Conservation (phyloP, 306 rosid species). For the Trichosanthes truncata region DNA sequence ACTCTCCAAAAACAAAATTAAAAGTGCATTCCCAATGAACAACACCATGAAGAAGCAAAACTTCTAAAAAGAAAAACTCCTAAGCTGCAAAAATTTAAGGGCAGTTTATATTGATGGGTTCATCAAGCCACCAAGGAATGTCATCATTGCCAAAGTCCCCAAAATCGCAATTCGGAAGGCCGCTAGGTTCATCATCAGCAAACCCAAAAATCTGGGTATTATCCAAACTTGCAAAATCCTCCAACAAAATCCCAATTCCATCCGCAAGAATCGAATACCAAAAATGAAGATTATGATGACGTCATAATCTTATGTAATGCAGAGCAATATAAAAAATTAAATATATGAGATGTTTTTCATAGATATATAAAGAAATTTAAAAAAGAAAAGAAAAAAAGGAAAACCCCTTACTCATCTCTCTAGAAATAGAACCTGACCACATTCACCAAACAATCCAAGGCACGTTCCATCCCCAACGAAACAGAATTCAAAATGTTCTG, state of each 20-base stretch:
- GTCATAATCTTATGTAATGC: not conserved
- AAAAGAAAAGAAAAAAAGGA: no score
- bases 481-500: no score
- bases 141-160: slow-evolving; percentile 47
- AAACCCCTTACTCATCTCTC: no score
- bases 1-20: not conserved
- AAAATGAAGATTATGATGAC: not conserved
- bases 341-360: not conserved
- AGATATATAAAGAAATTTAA: not conserved
- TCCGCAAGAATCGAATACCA: slow-evolving; percentile 10
- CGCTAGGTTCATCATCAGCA: slow-evolving; percentile 29
- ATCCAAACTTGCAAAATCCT: slow-evolving; percentile 19
- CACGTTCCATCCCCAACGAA: no score
- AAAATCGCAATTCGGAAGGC: slow-evolving; percentile 63
- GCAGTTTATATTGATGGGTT: slow-evolving; percentile 49
- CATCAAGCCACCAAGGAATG: slow-evolving; percentile 56
- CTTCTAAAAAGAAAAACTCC: not conserved
- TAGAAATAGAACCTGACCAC: no score
- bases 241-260: slow-evolving; percentile 25
- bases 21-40: not conserved
- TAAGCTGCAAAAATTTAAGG: slow-evolving; percentile 28
- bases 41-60: not conserved
- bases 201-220: slow-evolving; percentile 33
- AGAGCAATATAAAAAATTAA: not conserved
- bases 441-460: no score